Conservation (phyloP, 2,329 filamentous ascomycete species). For the Alternaria sp. region DNA sequence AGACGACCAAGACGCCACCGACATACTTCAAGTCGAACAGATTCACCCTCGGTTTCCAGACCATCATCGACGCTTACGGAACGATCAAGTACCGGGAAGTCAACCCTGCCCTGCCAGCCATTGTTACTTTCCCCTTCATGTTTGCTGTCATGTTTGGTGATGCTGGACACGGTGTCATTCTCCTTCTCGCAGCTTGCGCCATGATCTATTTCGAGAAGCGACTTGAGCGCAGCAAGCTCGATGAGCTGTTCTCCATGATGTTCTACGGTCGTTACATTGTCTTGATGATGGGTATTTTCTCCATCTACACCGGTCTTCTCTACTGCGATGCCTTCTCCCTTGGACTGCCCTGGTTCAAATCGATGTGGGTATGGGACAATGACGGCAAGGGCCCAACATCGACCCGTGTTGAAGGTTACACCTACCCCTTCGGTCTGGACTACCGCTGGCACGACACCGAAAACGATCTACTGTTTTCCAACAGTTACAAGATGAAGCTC, state of each 20-base stretch:
- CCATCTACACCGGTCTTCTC: slow-evolving; percentile 94
- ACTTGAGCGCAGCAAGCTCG: slow-evolving; percentile 83
- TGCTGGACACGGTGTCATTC: slow-evolving; percentile 90
- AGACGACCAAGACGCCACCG: slow-evolving; percentile 94
- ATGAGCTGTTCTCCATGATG: slow-evolving; percentile 97
- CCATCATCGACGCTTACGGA: slow-evolving; percentile 98
- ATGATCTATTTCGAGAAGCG: slow-evolving; percentile 98
- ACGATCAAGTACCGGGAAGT: slow-evolving; percentile 97
- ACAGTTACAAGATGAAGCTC: slow-evolving; percentile 99
- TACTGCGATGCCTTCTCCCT: slow-evolving; percentile 99
- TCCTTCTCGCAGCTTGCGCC: slow-evolving; percentile 80
- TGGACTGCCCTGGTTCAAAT: slow-evolving; percentile 85
- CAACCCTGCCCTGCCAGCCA: slow-evolving; percentile 93
- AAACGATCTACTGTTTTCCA: slow-evolving; percentile 93
- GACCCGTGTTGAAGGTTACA: slow-evolving; percentile 72
- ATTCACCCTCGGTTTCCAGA: slow-evolving; percentile 97
- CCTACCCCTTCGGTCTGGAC: slow-evolving; percentile 95
- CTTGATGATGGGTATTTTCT: slow-evolving; percentile 96
- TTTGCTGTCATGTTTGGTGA: slow-evolving; percentile 99
- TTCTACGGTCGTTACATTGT: slow-evolving; percentile 99
- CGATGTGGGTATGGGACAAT: slow-evolving; percentile 87
- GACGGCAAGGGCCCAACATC: slow-evolving; percentile 71
- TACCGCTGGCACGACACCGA: slow-evolving; percentile 97
- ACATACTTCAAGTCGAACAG: slow-evolving; percentile 99
- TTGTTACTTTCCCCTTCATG: slow-evolving; percentile 98